phyloP scores from a whole-genome alignment of 2,329 filamentous ascomycete genomes.

The Plectosphaerella plurivora region DNA sequence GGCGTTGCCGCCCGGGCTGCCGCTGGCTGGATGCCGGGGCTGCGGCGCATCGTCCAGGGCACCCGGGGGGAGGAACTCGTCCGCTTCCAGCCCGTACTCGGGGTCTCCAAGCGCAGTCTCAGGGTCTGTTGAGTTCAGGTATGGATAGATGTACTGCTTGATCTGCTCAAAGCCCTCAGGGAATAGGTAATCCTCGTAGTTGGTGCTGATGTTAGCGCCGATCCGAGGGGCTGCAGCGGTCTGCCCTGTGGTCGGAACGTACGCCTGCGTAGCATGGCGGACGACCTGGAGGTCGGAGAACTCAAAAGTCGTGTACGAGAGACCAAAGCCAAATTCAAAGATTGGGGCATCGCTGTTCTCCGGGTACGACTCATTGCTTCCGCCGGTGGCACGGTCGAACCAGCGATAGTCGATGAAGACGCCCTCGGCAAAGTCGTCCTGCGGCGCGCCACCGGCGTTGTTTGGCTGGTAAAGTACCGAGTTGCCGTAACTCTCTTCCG shows the following conservation, averaged over 20 bases:
- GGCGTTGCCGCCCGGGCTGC: conserved; percentile 59
- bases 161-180: conserved; percentile 52
- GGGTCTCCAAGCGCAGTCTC: conserved; percentile 52
- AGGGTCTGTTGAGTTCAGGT: conserved; percentile 59
- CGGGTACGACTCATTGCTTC: conserved; percentile 17
- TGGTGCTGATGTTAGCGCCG: conserved; percentile 54
- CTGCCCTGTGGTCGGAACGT: conserved; percentile 55
- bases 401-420: conserved; percentile 78
- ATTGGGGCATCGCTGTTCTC: conserved; percentile 53
- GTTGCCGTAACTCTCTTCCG: conserved; percentile 62
- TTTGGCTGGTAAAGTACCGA: conserved; percentile 66
- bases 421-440: conserved; percentile 71
- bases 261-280: conserved; percentile 43
- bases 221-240: conserved; percentile 61
- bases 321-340: conserved; percentile 77
- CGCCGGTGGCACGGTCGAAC: conserved; percentile 57
- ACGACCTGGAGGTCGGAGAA: conserved; percentile 64
- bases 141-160: conserved; percentile 64
- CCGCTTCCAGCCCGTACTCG: conserved; percentile 54
- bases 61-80: conserved; percentile 55
- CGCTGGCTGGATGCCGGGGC: conserved; percentile 44
- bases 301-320: conserved; percentile 75
- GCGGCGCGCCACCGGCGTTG: conserved; percentile 61
- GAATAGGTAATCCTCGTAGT: conserved; percentile 64
- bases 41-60: conserved; percentile 53